phyloP scores from a whole-genome alignment of 805 yeast genomes.

The Brettanomyces nanus region DNA sequence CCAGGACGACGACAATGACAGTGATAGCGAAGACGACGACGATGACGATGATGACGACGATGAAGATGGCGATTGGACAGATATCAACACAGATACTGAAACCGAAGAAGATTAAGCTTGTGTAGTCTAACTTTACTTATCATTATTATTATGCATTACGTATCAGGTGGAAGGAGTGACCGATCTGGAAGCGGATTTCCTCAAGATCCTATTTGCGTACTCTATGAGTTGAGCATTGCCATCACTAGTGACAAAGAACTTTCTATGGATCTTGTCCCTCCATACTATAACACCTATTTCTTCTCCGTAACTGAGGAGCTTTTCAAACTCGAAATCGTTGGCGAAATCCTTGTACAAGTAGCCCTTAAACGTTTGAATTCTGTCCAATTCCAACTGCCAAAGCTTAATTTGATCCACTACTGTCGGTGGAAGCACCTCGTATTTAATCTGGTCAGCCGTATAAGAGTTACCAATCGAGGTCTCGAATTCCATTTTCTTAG shows the following conservation, averaged over 20 bases:
- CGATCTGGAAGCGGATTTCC: slow-evolving; percentile 8
- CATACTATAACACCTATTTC: slow-evolving; percentile 91
- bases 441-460: slow-evolving; percentile 38
- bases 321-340: slow-evolving; percentile 66
- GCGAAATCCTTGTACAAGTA: slow-evolving; percentile 81
- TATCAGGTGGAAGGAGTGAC: too few relatives aligned
- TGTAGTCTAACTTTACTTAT: not conserved
- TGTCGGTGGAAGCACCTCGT: slow-evolving; percentile 80
- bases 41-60: slow-evolving; percentile 48
- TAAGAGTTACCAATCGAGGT: slow-evolving; percentile 30
- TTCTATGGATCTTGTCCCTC: slow-evolving; percentile 61
- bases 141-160: too few relatives aligned
- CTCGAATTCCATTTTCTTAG: slow-evolving; percentile 60
- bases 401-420: slow-evolving; percentile 93
- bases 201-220: slow-evolving; percentile 62
- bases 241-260: slow-evolving; percentile 80
- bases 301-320: slow-evolving; percentile 66
- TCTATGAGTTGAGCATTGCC: slow-evolving; percentile 90
- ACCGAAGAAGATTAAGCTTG: slow-evolving; percentile 39
- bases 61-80: slow-evolving; percentile 32
- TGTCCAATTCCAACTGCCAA: slow-evolving; percentile 94
- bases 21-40: slow-evolving; percentile 54
- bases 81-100: slow-evolving; percentile 58
- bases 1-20: slow-evolving; percentile 22
- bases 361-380: slow-evolving; percentile 83